Conservation (phyloP, 768 basidiomycete species). For the Boletus tylopilopsis region DNA sequence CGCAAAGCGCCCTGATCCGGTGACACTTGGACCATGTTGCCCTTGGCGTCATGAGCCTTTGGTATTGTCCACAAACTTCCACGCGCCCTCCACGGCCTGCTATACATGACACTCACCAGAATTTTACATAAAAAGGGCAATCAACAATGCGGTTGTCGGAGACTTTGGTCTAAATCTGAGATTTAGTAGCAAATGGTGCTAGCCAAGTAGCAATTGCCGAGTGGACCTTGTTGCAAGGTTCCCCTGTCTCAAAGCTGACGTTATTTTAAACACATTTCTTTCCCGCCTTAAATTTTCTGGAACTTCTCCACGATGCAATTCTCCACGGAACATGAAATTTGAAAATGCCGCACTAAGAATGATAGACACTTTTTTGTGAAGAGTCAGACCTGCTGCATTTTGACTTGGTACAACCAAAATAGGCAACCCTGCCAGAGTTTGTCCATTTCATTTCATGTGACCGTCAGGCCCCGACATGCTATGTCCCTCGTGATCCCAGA, state of each 20-base stretch:
- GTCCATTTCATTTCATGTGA: too few relatives aligned
- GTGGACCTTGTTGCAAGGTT: neutral
- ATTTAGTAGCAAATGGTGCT: conserved; percentile 10
- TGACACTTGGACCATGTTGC: conserved; percentile 1
- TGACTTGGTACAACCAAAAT: too few relatives aligned
- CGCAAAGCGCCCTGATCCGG: neutral
- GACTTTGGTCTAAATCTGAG: conserved; percentile 3
- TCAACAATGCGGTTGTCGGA: conserved; percentile 8
- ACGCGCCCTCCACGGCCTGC: neutral
- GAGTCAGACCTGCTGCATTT: neutral
- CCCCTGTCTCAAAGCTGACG: neutral
- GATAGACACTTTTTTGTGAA: neutral
- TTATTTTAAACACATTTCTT: neutral
- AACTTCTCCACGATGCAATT: neutral
- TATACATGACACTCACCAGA: neutral
- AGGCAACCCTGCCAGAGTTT: too few relatives aligned
- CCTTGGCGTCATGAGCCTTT: neutral
- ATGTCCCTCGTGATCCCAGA: conserved; percentile 13
- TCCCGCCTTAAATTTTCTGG: neutral
- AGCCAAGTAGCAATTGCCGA: conserved; percentile 1
- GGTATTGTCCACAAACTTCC: neutral
- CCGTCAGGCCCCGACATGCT: neutral
- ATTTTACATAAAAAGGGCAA: conserved; percentile 12
- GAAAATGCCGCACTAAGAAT: neutral
- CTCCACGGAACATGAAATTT: too few relatives aligned